Base-by-base conservation (phyloP, 1,284 basidiomycete genomes). In the Cutaneotrichosporon cyanovorans region DNA sequence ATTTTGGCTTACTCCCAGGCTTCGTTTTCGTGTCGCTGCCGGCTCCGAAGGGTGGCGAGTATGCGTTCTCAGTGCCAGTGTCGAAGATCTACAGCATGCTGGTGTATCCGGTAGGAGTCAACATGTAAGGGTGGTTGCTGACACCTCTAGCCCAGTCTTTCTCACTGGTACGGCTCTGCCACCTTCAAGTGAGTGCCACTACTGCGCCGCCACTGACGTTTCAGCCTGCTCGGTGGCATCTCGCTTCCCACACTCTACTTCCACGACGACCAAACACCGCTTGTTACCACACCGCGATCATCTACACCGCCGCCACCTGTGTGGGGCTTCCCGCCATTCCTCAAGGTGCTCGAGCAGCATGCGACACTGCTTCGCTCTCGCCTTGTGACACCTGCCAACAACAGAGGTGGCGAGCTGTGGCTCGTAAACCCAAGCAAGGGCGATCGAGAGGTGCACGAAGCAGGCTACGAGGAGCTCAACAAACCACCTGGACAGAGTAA, bases 41-140 rank as follows among this genome's bases (percentile, higher is more conserved):
- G 15, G 57, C 70, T 15, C 59, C 66, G 9, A 61, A 83, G 44
- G 83, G 87, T 7, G 86, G 91, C 66, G 86, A 86, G 18, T 95
- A 96, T 63, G 90, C 93, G 1, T 97, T 97, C 73, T 93, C 90
- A 15, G 82, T 96, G 1, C 86, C 92, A 2, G 65, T 98, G 39
- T 81, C 84, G 0, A 84, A 84, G 15, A 81, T 97, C 55, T 96
- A 97, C 69, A 93, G 89, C 18, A 77, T 97, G 41, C 77, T 89
- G 39, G 83, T 93, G 1, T 81, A 85, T 56, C 83, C 87, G 0
- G 90, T 57, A 45, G 46, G 58, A n/a, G n/a, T 54, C 22, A 15
- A 15, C 1, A 14, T 7, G 20, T 22, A 28, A n/a, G 19, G 21
- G 10, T 10, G 5, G 15, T 3, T 25, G 31, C 48, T 55, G 25